Evolutionary conservation across 495 filamentous ascomycete genomes (phyloP), one percentile per base, ranked within the genome.

Genomic region (Penicillium nucicola): DNA sequence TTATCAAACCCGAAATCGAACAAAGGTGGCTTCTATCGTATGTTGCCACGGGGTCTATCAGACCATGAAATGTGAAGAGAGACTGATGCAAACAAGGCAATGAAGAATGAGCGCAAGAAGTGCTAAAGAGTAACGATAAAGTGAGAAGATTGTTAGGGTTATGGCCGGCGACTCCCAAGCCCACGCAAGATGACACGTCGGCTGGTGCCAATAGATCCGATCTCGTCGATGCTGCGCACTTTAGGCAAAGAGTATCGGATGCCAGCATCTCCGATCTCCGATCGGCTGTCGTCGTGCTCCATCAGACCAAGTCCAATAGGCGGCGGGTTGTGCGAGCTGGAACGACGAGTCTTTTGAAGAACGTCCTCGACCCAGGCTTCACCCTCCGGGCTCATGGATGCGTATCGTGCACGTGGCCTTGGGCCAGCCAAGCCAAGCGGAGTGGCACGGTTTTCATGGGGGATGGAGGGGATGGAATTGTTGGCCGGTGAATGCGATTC

Each of bases 311-410:
- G 37, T 5, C 50, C 32, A 10, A 64, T 53, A 0, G 57, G 54
- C 5, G 52, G 48, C 17, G 68, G 60, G 28, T 62, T 59, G 14
- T 65, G 42, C 12, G 72, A 70, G 11, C 68, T 67, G 19, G 71
- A 71, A 18, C 65, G 46, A 22, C 73, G 69, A 2, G 73, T 71
- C 53, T 75, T 70, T 14, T 72, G 66, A 30, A 77, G 58, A 2
- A 77, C 73, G 42, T 70, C 67, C 52, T 70, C 70, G 1, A 77
- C 76, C 77, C 76, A 79, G 2, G 76, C 76, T 62, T 80, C 76
- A 45, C 76, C 77, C 20, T 76, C 68, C 0, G 76, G 73, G 20
- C 65, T 75, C 58, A 80, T 77, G 15, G 72, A 71, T 18, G 69
- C 56, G 11, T 72, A 68, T 37, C 70, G 65, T 4, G 70, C 70